Evolutionary conservation across 2,329 filamentous ascomycete genomes (phyloP).

Genomic region (Rhytidhysteron rufulum): DNA sequence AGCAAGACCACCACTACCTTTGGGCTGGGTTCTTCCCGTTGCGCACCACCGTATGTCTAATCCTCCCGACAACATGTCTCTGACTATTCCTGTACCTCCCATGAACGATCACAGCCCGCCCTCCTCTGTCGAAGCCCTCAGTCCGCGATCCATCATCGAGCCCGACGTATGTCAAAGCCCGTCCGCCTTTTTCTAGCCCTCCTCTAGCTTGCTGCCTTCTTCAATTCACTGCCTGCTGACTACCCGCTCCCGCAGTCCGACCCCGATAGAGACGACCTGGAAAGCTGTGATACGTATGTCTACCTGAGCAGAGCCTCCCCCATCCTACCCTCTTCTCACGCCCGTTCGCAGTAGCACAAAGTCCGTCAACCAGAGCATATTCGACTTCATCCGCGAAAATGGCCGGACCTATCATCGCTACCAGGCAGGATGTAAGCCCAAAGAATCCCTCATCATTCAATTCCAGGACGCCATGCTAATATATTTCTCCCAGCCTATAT

Average conservation of each 20-base stretch:
- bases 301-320: constrained; percentile 1
- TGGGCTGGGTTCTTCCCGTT: constrained; percentile 1
- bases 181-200: background rate
- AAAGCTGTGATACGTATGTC: constrained; percentile 31
- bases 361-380: constrained; percentile 37
- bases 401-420: constrained; percentile 40
- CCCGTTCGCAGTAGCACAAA: constrained; percentile 30
- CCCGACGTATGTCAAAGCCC: constrained; percentile 18
- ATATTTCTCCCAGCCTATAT: constrained; percentile 31
- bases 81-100: constrained; percentile 15
- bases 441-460: background rate
- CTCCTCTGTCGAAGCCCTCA: constrained; percentile 17
- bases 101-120: constrained; percentile 12
- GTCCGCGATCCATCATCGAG: constrained; percentile 22
- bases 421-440: constrained; percentile 34
- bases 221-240: constrained; percentile 1
- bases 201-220: too few relatives aligned
- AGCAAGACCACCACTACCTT: constrained; percentile 4
- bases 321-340: constrained; percentile 14
- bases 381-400: constrained; percentile 37
- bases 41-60: constrained; percentile 2
- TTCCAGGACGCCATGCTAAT: constrained; percentile 14
- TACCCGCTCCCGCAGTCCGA: constrained; percentile 21
- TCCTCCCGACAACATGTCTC: constrained; percentile 16
- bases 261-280: constrained; percentile 22